Base-by-base conservation (phyloP, 306 rosid genomes). In the Adenanthera pavonina region DNA sequence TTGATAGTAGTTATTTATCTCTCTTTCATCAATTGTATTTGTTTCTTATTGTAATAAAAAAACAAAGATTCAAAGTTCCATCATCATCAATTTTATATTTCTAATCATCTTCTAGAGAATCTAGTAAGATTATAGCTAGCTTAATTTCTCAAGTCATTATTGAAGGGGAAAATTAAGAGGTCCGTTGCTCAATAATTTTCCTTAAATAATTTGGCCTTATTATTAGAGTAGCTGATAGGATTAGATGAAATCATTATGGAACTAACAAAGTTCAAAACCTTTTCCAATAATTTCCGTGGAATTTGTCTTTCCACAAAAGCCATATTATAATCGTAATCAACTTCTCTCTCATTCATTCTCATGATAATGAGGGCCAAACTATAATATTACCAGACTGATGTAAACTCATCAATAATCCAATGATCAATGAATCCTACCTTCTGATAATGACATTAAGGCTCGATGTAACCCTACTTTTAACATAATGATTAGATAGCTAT, bases 401-500 rank as follows among this genome's bases (percentile, higher is more conserved):
- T 65, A 69, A 77, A 77, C 59, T 36, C n/a, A 47, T 72, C 35
- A 53, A 19, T 38, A 53, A 36, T 49, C 72, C 46, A 72, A 80
- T 34, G 52, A 80, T 80, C 20, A 73, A 30, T 51, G 79, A 64
- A 80, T 72, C 65, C 41, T 64, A 38, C 79, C 65, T 38, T 38
- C 62, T 14, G 74, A 71, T 6, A 73, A 54, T 15, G 78, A 62
- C 79, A 80, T 41, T 61, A 49, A 80, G 44, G 36, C n/a, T n/a
- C n/a, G n/a, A 80, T 41, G 54, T 69, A 49, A 62, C 70, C 30
- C 14, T 72, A 20, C 41, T 69, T 43, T 72, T 44, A 57, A 46
- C 71, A 30, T 20, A 54, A 20, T 56, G 68, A 75, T 14, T 20
- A 47, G 64, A 35, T 48, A 25, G 30, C 30, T 25, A 25, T 25